phyloP scores from a whole-genome alignment of 768 basidiomycete genomes.

The Termitomyces sp. region DNA sequence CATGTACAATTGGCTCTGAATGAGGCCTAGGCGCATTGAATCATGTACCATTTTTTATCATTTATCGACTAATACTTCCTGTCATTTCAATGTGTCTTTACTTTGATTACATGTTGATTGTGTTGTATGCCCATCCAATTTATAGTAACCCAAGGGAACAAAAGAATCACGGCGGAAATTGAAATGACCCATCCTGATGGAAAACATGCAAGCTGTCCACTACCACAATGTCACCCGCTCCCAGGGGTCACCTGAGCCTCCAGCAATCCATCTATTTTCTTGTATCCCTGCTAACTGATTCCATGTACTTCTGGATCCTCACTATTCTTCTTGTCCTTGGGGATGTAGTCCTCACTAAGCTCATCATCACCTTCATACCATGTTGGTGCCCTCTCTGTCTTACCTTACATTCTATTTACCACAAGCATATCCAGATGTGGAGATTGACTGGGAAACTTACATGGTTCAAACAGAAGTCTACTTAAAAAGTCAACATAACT shows the following conservation, averaged over 20 bases:
- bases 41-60: not conserved
- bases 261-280: slow-evolving; percentile 14
- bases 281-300: slow-evolving; percentile 41
- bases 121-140: not conserved
- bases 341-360: slow-evolving; percentile 71
- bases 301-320: slow-evolving; percentile 60
- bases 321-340: slow-evolving; percentile 61
- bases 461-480: slow-evolving; percentile 83
- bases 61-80: not conserved
- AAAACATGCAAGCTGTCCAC: not conserved
- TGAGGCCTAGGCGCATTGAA: not conserved
- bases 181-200: slow-evolving; percentile 3
- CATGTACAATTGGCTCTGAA: not conserved
- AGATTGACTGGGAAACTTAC: slow-evolving; percentile 98
- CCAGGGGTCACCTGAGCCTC: slow-evolving; percentile 3
- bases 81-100: not conserved
- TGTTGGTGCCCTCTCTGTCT: slow-evolving; percentile 47
- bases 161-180: not conserved
- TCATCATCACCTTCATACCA: slow-evolving; percentile 76
- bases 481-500: slow-evolving; percentile 77
- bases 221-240: slow-evolving; percentile 9
- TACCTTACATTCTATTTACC: slow-evolving; percentile 1
- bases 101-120: not conserved
- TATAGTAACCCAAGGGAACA: not conserved
- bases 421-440: slow-evolving; percentile 63